Evolutionary conservation across 2,329 filamentous ascomycete species (phyloP).

Genomic region (Furcasterigmium sp.): DNA sequence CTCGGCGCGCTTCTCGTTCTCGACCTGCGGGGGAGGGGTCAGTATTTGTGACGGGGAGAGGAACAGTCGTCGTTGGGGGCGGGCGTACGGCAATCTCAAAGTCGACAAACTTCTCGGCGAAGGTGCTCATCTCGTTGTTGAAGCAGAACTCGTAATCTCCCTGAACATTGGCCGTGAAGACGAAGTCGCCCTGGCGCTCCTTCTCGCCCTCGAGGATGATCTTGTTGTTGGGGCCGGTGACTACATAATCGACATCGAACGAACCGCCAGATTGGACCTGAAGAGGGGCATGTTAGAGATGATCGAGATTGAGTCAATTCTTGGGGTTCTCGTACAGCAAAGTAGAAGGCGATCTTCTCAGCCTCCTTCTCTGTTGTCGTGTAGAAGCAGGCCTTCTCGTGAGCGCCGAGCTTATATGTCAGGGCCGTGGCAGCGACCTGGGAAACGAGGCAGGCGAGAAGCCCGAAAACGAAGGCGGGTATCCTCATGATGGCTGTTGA

Average conservation of each 20-base stretch:
- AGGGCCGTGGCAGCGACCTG: conserved; percentile 81
- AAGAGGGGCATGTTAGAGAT: not conserved
- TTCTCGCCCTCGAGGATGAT: conserved; percentile 81
- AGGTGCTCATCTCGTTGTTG: conserved; percentile 97
- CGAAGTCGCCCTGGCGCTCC: conserved; percentile 93
- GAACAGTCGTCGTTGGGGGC: conserved; percentile 6
- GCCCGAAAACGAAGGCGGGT: conserved; percentile 54
- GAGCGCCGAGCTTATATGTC: conserved; percentile 84
- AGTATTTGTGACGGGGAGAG: conserved; percentile 5
- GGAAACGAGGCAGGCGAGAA: conserved; percentile 66
- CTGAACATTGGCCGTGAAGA: conserved; percentile 83
- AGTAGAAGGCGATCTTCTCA: conserved; percentile 96
- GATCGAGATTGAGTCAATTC: conserved; percentile 1
- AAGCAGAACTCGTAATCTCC: conserved; percentile 98
- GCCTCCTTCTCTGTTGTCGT: conserved; percentile 69
- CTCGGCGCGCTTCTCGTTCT: conserved; percentile 78
- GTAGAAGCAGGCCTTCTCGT: conserved; percentile 97
- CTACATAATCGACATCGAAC: conserved; percentile 93
- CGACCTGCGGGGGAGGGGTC: conserved; percentile 54
- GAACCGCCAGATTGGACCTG: conserved; percentile 97
- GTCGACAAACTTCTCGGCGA: conserved; percentile 94
- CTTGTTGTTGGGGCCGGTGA: conserved; percentile 76
- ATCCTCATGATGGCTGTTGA: conserved; percentile 56
- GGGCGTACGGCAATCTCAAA: conserved; percentile 85
- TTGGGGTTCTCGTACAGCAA: conserved; percentile 68